Base-by-base conservation (phyloP, 352 stramenopile species). In the Aphanomyces astaci region DNA sequence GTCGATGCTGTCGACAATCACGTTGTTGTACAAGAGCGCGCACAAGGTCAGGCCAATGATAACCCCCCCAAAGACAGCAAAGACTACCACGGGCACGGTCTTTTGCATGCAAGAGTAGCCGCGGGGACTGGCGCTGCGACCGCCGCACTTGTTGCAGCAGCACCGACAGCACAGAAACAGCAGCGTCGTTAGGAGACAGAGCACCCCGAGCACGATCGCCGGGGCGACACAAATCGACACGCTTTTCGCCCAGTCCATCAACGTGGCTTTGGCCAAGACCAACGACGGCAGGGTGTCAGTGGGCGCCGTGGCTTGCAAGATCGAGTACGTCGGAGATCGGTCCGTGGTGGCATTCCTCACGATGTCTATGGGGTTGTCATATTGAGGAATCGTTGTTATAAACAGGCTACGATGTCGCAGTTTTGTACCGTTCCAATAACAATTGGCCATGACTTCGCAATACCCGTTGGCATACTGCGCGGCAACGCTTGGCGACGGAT, bases 121-220 rank as follows among this genome's bases (percentile, higher is more conserved):
- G 2, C 78, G 78, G 55, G 86, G 77, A 15, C 75, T 75, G 5
- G 79, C 75, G 22, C 64, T 76, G 22, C 82, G 80, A 13, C 80
- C 79, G 13, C 82, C 79, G 36, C 82, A 90, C 33, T 75, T 75
- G 72, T 89, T 89, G 78, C 80, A 90, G 71, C 82, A 89, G 72
- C 81, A 90, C 46, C 82, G 82, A 30, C 78, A 88, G n/a, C 88
- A 71, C 22, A 89, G 40, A 64, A 90, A 90, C 52, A 90, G 81
- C 10, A 90, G 63, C 72, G 87, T 82, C 31, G 79, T 84, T 32
- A 90, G 63, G 31, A 90, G 22, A 66, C 78, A 84, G 22, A 90
- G 60, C n/a, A 85, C 76, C 0, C 60, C 72, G 40, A 90, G 66
- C 11, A 88, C 78, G 17, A 89, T 76, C 3, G 80, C 78, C 0